Base-by-base conservation (phyloP, 345 rosid genomes). In the Chamaenerion angustifolium region DNA sequence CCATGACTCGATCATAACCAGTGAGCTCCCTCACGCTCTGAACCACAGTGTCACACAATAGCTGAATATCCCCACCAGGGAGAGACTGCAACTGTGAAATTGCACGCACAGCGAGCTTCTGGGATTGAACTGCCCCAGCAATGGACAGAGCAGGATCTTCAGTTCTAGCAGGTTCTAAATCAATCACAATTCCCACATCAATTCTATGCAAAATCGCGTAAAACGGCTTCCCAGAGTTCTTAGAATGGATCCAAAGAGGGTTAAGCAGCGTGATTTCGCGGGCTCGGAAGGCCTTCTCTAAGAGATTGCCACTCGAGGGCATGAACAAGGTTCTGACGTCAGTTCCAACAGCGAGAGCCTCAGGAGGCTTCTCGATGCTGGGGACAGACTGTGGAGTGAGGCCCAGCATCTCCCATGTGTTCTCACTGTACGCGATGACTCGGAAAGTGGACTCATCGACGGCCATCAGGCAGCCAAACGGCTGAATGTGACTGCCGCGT, bases 71-170 rank as follows among this genome's bases (percentile, higher is more conserved):
- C 35, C 99, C 96, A 10, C 99, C 88, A 1, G 96, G 99, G 3
- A 93, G 90, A 2, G 96, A 77, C 57, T 93, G 97, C 57, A 93
- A 56, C 49, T 71, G 86, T 0, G 96, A 85, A 70, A 93, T 93
- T 0, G 99, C 95, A 4, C 95, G 83, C 40, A 93, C 94, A 0
- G 94, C 96, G 21, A 93, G 68, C 57, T 93, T 93, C 76, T 93
- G 99, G 1, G 96, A 88, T 62, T 93, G 99, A 11, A 88, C 99
- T 0, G 99, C 96, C 48, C 99, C 99, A 0, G 96, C 96, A 43
- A 93, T 85, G 0, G 99, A 93, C 58, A 88, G 67, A 14, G 96
- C 95, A 8, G 99, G 99, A 52, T 93, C 96, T 64, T 85, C 90
- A 0, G 94, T 71, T 69, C 94, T 80, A 13, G 95, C 90, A 46